Evolutionary conservation across 129 eudicot species (phyloP).

Genomic region (Kitagawia praeruptora): DNA sequence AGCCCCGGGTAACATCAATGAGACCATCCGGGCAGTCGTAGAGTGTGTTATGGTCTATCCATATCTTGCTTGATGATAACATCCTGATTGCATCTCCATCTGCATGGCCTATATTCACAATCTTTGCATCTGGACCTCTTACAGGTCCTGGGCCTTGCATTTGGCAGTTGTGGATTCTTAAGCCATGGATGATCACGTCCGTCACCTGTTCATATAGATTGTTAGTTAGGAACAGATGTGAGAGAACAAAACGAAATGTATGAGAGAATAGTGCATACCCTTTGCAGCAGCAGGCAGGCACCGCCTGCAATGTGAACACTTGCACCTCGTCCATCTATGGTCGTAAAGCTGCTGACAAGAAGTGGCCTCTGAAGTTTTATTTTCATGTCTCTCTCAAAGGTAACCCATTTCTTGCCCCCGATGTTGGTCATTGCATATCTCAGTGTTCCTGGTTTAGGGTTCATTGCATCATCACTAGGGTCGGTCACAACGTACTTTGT

Average conservation of each 20-base stretch:
- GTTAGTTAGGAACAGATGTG: conserved; percentile 7
- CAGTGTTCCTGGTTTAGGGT: conserved; percentile 50
- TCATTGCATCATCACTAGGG: conserved; percentile 36
- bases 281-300: conserved; percentile 31
- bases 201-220: conserved; percentile 26
- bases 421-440: conserved; percentile 19
- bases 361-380: conserved; percentile 38
- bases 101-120: conserved; percentile 26
- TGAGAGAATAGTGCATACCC: conserved; percentile 18
- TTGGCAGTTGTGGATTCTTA: conserved; percentile 40
- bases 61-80: conserved; percentile 35
- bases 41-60: conserved; percentile 65
- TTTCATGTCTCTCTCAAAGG: conserved; percentile 34
- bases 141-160: conserved; percentile 37
- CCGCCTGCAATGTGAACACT: conserved; percentile 42
- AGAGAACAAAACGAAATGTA: background rate
- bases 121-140: conserved; percentile 31
- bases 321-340: conserved; percentile 55
- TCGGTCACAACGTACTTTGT: conserved; percentile 37
- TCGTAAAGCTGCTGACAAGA: conserved; percentile 38
- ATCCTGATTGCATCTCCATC: conserved; percentile 61
- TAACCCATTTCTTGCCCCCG: conserved; percentile 44
- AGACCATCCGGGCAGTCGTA: conserved; percentile 42
- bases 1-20: conserved; percentile 58
- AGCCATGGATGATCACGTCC: conserved; percentile 48